These are phyloP conservation scores for Polygonum aviculare DNA, from an alignment of 148 eudicot genomes.

Conservation along the genomic window DNA sequence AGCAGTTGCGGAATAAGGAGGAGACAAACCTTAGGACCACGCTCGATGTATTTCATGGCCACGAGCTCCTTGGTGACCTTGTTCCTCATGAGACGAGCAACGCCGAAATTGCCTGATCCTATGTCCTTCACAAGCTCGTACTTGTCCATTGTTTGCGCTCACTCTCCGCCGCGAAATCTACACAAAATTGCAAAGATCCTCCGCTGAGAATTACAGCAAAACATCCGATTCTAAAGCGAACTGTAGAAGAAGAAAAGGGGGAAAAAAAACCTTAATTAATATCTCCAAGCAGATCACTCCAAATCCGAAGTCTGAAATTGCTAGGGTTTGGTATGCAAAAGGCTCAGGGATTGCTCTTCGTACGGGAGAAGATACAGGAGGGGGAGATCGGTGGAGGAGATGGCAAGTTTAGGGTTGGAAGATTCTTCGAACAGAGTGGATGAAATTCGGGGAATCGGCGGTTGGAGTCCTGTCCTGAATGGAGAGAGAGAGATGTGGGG, in stretches of 20 bases:
- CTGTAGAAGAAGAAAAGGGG: neutral
- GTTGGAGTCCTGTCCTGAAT: neutral
- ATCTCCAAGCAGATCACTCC: conserved; percentile 1
- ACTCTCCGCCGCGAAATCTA: neutral
- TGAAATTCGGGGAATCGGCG: conserved; percentile 9
- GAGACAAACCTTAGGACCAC: conserved; percentile 45
- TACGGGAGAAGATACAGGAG: neutral
- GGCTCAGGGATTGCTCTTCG: neutral
- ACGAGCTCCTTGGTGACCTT: conserved; percentile 16
- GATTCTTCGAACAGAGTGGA: conserved; percentile 4
- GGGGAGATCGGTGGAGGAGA: neutral
- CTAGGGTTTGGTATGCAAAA: neutral
- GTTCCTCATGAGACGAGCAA: conserved; percentile 17
- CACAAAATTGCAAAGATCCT: neutral
- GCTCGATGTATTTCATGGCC: conserved; percentile 17
- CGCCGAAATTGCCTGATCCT: conserved; percentile 18
- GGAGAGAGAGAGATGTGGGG: neutral
- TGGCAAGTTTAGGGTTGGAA: conserved; percentile 3
- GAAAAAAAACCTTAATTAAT: neutral
- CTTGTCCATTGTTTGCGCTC: conserved; percentile 11
- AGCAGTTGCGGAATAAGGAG: neutral
- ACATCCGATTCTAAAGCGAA: neutral
- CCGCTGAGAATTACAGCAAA: neutral
- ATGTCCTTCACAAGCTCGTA: conserved; percentile 19
- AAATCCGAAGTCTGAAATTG: neutral